phyloP scores from a whole-genome alignment of 116 monocot genomes.

The Iris pallida region DNA sequence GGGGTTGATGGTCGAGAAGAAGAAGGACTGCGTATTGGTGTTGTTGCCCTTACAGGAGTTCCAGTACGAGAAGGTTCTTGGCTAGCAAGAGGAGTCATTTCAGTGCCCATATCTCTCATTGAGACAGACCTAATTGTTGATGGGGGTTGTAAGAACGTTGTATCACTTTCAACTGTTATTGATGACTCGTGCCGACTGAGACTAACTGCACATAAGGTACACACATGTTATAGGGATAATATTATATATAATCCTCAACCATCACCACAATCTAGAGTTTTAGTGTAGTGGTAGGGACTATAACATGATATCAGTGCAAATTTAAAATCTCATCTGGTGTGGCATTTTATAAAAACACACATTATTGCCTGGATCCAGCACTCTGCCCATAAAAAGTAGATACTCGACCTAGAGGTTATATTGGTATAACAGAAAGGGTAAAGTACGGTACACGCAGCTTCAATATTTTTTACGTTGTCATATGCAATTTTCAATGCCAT shows the following conservation, averaged over 20 bases:
- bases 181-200: slow-evolving; percentile 57
- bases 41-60: slow-evolving; percentile 54
- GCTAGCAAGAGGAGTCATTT: slow-evolving; percentile 86
- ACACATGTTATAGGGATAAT: too few relatives aligned
- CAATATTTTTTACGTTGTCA: too few relatives aligned
- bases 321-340: background rate
- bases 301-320: background rate
- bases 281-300: background rate
- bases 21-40: slow-evolving; percentile 41
- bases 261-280: too few relatives aligned
- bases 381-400: too few relatives aligned
- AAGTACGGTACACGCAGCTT: too few relatives aligned
- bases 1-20: slow-evolving; percentile 54
- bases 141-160: slow-evolving; percentile 34
- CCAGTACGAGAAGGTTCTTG: slow-evolving; percentile 80
- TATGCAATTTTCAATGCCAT: too few relatives aligned
- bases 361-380: background rate
- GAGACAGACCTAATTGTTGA: slow-evolving; percentile 61
- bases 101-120: slow-evolving; percentile 83
- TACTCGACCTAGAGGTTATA: too few relatives aligned
- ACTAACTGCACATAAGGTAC: slow-evolving; percentile 65
- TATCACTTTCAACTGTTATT: slow-evolving; percentile 22
- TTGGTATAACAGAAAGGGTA: too few relatives aligned
- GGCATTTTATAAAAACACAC: background rate
- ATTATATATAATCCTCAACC: slow-evolving; percentile 10